Conservation (phyloP, 495 filamentous ascomycete genomes). For the Aspergillus asperescens region DNA sequence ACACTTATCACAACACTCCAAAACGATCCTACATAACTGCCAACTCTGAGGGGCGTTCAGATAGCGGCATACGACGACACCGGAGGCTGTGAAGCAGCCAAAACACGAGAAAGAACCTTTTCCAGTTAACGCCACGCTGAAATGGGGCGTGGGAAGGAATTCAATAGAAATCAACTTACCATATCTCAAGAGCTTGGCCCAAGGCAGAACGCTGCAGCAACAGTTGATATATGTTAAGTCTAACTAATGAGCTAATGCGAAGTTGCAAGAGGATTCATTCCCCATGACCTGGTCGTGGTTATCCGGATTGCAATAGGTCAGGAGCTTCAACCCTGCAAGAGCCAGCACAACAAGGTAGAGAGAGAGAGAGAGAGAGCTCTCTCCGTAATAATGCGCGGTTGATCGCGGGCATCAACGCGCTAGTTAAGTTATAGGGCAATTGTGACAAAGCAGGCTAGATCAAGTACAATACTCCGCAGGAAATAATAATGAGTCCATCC, state of each 20-base stretch:
- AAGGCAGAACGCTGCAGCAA: constrained; percentile 2
- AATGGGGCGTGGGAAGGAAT: not conserved
- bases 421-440: constrained; percentile 10
- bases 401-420: not conserved
- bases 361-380: constrained; percentile 8
- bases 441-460: constrained; percentile 11
- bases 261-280: constrained; percentile 17
- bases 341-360: constrained; percentile 4
- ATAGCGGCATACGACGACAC: constrained; percentile 21
- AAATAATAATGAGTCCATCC: constrained; percentile 21
- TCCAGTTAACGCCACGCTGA: not conserved
- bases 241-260: constrained; percentile 20
- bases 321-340: constrained; percentile 4
- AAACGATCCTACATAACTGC: no score
- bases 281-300: constrained; percentile 19
- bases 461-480: constrained; percentile 19
- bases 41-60: constrained; percentile 19
- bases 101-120: constrained; percentile 5
- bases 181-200: constrained; percentile 20
- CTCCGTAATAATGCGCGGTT: constrained; percentile 5
- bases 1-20: no score
- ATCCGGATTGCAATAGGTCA: constrained; percentile 9
- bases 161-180: constrained; percentile 8
- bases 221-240: constrained; percentile 13
- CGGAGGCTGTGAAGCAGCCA: constrained; percentile 20